phyloP scores from a whole-genome alignment of 2,329 filamentous ascomycete genomes.

The Teratosphaeria destructans region DNA sequence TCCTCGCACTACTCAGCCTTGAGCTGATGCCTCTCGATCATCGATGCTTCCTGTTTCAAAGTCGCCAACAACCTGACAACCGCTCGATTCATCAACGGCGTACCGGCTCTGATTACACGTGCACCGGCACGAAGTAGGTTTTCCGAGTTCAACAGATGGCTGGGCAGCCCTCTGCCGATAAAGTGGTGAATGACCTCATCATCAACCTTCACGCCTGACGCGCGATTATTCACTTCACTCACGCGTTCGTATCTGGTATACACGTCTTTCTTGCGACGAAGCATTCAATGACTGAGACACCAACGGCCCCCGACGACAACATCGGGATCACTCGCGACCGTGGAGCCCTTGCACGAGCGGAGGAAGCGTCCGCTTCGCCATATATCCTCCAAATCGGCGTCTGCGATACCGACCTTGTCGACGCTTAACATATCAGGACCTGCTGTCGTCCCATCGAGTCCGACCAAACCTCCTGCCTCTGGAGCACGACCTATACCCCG shows the following conservation, averaged over 20 bases:
- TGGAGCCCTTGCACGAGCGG: background rate
- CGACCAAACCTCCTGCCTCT: constrained; percentile 4
- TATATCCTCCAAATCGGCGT: constrained; percentile 29
- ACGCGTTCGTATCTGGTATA: background rate
- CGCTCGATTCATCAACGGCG: background rate
- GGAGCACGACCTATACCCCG: constrained; percentile 13
- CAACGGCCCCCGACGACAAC: background rate
- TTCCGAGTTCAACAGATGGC: background rate
- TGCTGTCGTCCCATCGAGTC: constrained; percentile 1
- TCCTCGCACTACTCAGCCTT: background rate
- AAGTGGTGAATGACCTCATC: background rate
- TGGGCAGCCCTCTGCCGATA: background rate
- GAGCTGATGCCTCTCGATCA: background rate
- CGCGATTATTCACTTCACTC: background rate
- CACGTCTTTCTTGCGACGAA: background rate
- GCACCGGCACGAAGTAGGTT: background rate
- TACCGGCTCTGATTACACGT: background rate
- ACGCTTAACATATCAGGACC: constrained; percentile 9
- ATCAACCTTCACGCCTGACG: background rate
- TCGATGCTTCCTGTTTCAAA: background rate
- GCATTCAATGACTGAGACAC: background rate
- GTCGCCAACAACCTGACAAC: background rate
- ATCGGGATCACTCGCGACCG: background rate
- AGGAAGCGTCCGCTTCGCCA: constrained; percentile 8
- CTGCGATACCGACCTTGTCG: constrained; percentile 36